A percentile compares a stretch with the other conserved stretches of the same genome.
Evolutionary conservation across 75 land plant genomes (phyloP).

Genomic region (Selaginella moellendorffii): DNA sequence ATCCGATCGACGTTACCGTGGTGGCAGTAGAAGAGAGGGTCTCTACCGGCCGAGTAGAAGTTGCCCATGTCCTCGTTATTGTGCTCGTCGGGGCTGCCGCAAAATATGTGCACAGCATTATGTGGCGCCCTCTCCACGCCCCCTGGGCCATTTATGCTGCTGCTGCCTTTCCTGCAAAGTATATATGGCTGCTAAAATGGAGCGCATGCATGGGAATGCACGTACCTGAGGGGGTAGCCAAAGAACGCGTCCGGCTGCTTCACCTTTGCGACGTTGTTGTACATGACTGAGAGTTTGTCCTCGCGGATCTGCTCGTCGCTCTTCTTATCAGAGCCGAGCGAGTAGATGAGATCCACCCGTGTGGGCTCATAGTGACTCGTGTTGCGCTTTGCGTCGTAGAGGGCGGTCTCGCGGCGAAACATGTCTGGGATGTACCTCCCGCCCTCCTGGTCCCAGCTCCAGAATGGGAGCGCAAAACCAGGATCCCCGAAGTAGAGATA

Average conservation of each 20-base stretch:
- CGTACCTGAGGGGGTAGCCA: background rate
- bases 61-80: slow-evolving; percentile 5
- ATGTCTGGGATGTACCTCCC: too few species aligned
- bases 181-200: background rate
- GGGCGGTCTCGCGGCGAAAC: too few species aligned
- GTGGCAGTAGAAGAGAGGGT: slow-evolving; percentile 15
- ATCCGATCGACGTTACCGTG: slow-evolving; percentile 10
- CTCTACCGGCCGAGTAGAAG: slow-evolving; percentile 12
- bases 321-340: too few species aligned
- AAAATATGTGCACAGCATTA: background rate
- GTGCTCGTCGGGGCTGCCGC: background rate
- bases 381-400: too few species aligned
- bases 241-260: background rate
- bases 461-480: too few species aligned
- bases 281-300: background rate
- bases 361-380: too few species aligned
- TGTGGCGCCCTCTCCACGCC: background rate
- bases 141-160: background rate
- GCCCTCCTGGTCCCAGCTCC: too few species aligned
- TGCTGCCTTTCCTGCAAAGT: background rate
- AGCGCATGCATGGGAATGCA: background rate
- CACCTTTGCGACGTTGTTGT: background rate
- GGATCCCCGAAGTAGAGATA: too few species aligned
- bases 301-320: background rate
- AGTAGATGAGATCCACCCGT: too few species aligned